These are phyloP conservation scores for Prorocentrum cordatum DNA, from an alignment of 169 alveolate species.

Conservation along the genomic window DNA sequence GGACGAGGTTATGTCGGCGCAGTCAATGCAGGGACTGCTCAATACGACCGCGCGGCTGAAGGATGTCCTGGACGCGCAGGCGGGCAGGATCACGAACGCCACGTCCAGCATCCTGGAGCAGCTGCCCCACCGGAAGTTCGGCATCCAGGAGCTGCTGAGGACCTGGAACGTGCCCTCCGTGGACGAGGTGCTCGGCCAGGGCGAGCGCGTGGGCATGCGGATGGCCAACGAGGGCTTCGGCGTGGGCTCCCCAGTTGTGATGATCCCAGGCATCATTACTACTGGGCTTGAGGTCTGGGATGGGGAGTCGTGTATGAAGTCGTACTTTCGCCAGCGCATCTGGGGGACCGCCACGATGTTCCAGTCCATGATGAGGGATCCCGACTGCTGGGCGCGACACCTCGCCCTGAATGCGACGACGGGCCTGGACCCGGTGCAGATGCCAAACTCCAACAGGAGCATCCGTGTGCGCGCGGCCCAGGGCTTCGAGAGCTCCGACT, in stretches of 20 bases:
- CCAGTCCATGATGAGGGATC: background rate
- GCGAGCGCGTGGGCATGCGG: constrained; percentile 5
- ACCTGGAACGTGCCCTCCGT: background rate
- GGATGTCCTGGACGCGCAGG: background rate
- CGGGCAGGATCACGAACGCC: background rate
- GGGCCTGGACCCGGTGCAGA: constrained; percentile 3
- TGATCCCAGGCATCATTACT: constrained; percentile 15
- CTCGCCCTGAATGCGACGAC: background rate
- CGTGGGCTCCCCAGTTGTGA: background rate
- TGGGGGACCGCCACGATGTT: constrained; percentile 10
- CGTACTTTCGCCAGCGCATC: background rate
- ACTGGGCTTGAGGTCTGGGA: constrained; percentile 10
- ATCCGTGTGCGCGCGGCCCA: background rate
- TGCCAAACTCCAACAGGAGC: background rate
- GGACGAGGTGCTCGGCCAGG: background rate
- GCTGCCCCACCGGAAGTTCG: background rate
- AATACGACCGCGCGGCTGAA: background rate
- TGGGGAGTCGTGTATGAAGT: background rate
- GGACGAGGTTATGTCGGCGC: background rate
- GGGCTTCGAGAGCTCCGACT: constrained; percentile 4
- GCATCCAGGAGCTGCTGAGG: background rate
- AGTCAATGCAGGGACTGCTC: background rate
- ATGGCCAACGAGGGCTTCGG: background rate
- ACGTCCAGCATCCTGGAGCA: background rate
- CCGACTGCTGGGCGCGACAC: constrained; percentile 16